Evolutionary conservation across 139 green algal species (phyloP).

Genomic region (Chlorella sp.): DNA sequence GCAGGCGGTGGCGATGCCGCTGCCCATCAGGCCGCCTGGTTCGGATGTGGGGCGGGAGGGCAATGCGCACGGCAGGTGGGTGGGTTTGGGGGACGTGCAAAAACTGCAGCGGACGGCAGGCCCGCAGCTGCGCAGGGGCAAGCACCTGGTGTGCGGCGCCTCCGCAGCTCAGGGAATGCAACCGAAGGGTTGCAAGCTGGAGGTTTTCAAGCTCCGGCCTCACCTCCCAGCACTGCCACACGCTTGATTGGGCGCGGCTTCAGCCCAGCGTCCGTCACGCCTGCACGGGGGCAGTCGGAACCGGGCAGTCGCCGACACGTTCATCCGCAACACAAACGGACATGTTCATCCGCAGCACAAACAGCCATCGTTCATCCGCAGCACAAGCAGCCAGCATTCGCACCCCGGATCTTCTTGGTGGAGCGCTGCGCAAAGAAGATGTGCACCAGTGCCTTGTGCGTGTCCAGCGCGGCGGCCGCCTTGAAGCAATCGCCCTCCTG

Average conservation of each 20-base stretch:
- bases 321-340: neutral
- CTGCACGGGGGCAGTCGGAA: slow-evolving; percentile 39
- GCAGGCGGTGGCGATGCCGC: slow-evolving; percentile 92
- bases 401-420: slow-evolving; percentile 86
- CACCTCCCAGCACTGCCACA: slow-evolving; percentile 89
- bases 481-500: slow-evolving; percentile 82
- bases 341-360: neutral
- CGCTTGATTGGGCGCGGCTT: slow-evolving; percentile 75
- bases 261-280: slow-evolving; percentile 89
- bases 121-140: too few relatives aligned
- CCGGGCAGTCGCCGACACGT: neutral
- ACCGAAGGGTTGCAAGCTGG: slow-evolving; percentile 47
- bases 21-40: slow-evolving; percentile 94
- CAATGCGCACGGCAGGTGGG: too few relatives aligned
- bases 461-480: slow-evolving; percentile 74
- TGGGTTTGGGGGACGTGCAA: too few relatives aligned
- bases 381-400: neutral
- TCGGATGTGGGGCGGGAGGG: too few relatives aligned
- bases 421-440: slow-evolving; percentile 97
- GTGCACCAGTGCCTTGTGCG: slow-evolving; percentile 95
- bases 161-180: too few relatives aligned
- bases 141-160: too few relatives aligned
- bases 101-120: too few relatives aligned
- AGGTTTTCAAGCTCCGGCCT: slow-evolving; percentile 84
- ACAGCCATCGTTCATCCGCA: neutral